phyloP scores from a whole-genome alignment of 179 eudicot species.

The Pouteria campechiana region DNA sequence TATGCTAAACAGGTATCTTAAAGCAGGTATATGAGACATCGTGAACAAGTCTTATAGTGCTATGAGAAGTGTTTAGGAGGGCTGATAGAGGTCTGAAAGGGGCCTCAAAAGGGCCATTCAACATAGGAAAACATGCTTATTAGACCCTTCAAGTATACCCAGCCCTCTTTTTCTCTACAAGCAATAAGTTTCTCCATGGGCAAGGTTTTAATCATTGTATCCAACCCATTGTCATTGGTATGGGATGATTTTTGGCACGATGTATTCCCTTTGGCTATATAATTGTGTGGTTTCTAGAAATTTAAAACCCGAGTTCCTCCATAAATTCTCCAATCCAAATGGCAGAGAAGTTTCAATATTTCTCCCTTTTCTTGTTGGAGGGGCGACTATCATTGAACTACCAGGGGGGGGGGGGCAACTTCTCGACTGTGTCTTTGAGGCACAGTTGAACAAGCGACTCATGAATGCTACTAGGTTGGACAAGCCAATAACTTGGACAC shows the following conservation, averaged over 20 bases:
- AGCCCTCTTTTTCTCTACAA: too few species aligned
- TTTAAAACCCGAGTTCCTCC: neutral
- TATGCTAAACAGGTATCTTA: too few species aligned
- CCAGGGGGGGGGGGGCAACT: neutral
- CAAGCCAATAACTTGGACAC: slow-evolving; percentile 2
- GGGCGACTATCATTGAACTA: too few species aligned
- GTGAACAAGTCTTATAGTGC: too few species aligned
- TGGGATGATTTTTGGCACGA: slow-evolving; percentile 1
- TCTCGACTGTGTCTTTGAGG: slow-evolving; percentile 3
- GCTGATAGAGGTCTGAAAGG: too few species aligned
- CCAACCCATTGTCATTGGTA: neutral
- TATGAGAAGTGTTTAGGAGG: too few species aligned
- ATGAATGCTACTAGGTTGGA: neutral
- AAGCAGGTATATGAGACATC: too few species aligned
- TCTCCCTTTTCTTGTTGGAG: too few species aligned
- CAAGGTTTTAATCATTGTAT: neutral
- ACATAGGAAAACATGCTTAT: too few species aligned
- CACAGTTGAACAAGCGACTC: slow-evolving; percentile 2
- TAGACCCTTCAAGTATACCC: too few species aligned
- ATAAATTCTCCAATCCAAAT: neutral
- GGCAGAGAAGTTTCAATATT: neutral
- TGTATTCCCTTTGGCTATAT: slow-evolving; percentile 3
- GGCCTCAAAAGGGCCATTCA: too few species aligned
- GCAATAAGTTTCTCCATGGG: neutral
- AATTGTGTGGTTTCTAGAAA: neutral